phyloP scores from a whole-genome alignment of 2,329 filamentous ascomycete species.

The Fusarium begoniae region DNA sequence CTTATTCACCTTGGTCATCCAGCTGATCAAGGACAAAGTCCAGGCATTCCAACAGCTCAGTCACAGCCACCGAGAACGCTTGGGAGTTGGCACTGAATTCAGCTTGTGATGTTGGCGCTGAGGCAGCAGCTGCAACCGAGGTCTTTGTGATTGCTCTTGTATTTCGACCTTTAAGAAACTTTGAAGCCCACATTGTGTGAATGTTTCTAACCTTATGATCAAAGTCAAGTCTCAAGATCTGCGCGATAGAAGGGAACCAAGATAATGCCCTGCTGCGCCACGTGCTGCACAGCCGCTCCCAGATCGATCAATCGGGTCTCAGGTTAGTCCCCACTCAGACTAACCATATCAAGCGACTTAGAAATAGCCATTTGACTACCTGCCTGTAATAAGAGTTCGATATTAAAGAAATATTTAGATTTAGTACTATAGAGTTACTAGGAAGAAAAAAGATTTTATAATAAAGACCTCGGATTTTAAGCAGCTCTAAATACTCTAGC shows the following conservation, averaged over 20 bases:
- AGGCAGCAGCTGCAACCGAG: neutral
- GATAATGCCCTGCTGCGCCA: neutral
- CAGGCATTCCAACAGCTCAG: conserved; percentile 29
- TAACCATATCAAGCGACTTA: neutral
- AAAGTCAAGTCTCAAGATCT: neutral
- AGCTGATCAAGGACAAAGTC: conserved; percentile 38
- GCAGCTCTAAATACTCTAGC: too few species aligned
- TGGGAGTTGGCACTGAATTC: conserved; percentile 34
- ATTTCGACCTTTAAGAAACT: neutral
- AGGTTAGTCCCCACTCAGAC: neutral
- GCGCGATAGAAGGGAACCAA: neutral
- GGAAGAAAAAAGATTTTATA: fast-evolving
- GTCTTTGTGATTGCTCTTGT: neutral
- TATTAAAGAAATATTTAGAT: too few species aligned
- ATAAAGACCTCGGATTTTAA: fast-evolving
- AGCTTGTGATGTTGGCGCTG: neutral
- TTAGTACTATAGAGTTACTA: too few species aligned
- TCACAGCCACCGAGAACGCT: conserved; percentile 32
- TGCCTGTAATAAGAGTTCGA: too few species aligned
- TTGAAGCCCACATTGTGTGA: neutral
- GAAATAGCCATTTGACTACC: too few species aligned
- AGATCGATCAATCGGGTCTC: neutral
- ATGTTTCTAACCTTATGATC: too few species aligned
- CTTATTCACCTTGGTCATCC: conserved; percentile 22
- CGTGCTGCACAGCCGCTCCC: neutral